These are phyloP conservation scores for Lasiodiplodia sp. DNA, from an alignment of 2,329 filamentous ascomycete genomes.

Conservation along the genomic window DNA sequence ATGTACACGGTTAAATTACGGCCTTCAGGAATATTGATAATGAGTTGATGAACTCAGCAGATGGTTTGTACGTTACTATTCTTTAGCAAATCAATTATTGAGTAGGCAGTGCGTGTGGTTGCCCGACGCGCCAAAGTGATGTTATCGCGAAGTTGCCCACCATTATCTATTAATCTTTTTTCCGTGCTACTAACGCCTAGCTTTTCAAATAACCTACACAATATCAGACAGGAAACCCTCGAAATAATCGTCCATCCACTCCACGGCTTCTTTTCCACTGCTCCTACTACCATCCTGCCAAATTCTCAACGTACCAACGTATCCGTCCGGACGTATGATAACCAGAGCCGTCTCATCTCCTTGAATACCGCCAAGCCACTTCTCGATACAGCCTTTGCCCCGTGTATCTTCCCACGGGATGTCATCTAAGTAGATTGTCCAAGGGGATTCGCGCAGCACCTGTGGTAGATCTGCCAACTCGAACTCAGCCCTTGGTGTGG, in stretches of 20 bases:
- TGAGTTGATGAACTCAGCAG: too few relatives aligned
- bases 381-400: conserved; percentile 64
- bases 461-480: conserved; percentile 71
- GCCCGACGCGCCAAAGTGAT: too few relatives aligned
- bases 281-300: conserved; percentile 44
- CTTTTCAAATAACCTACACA: background rate
- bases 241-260: conserved; percentile 62
- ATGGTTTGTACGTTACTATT: too few relatives aligned
- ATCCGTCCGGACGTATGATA: conserved; percentile 76
- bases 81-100: too few relatives aligned
- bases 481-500: conserved; percentile 66
- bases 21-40: too few relatives aligned
- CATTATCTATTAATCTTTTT: background rate
- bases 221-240: conserved; percentile 49
- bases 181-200: background rate
- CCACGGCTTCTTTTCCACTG: conserved; percentile 44
- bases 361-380: conserved; percentile 70
- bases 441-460: conserved; percentile 69
- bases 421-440: conserved; percentile 77
- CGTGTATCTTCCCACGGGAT: conserved; percentile 63
- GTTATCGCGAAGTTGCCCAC: background rate
- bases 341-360: conserved; percentile 67
- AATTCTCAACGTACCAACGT: conserved; percentile 67
- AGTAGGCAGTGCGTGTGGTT: too few relatives aligned
- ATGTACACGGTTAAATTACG: too few relatives aligned